Base-by-base conservation (phyloP, 805 yeast genomes). In the Metschnikowia hibisci region DNA sequence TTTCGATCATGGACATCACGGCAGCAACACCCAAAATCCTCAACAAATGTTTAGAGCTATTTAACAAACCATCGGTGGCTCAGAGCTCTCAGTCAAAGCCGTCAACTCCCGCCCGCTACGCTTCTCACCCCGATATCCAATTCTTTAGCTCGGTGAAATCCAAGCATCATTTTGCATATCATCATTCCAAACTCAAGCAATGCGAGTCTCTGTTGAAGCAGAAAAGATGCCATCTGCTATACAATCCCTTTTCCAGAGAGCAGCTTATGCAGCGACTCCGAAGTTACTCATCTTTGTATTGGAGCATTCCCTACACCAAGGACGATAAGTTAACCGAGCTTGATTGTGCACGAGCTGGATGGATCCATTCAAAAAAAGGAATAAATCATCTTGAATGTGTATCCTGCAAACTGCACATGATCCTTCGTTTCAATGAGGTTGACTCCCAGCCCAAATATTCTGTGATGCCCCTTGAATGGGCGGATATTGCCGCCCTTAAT, bases 311-410 rank as follows among this genome's bases (percentile, higher is more conserved):
- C 1, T 33, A 26, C 15, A 26, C 41, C 10, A 29, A 23, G 13
- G 43, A 45, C 18, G 56, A 57, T 27, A 31, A 3, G 44, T 54
- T 79, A 22, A 73, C 64, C 5, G 81, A 80, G 41, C 59, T 80
- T 27, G 64, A 56, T 25, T 74, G 80, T 52, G 70, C 81, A 1
- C 51, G 73, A 16, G 64, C 71, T 41, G 84, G 84, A 1, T 80
- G 84, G 84, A 59, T 55, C 39, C 14, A 18, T 8, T n/a, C 15
- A 34, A 52, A 53, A 26, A 47, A 55, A 33, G 43, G 55, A 6
- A 60, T 57, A 43, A 69, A 69, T 47, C 63, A 58, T 34, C 52
- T 70, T 15, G 34, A 60, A 11, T 70, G 75, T 44, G 53, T 65
- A 0, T 52, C 57, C 11, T 70, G 75, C 37, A 54, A 55, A 27